Base-by-base conservation (phyloP, 108 stramenopile species). In the Skeletonema marinoi region DNA sequence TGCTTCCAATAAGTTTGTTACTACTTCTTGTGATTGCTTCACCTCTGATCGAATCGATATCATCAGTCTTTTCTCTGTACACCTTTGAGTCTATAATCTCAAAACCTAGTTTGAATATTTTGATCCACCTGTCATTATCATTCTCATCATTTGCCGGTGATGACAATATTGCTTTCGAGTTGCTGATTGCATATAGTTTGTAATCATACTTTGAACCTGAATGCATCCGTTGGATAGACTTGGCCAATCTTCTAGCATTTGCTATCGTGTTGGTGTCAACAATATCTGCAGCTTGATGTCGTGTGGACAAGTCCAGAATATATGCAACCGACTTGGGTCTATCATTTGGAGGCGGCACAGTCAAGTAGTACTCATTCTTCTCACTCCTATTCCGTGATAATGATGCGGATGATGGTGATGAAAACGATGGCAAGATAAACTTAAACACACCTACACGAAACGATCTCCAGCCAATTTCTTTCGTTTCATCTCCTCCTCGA, bases 361-460 rank as follows among this genome's bases (percentile, higher is more conserved):
- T 61, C 35, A 54, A 32, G 21, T 16, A 59, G 14, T 30, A 33
- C 0, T 39, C 21, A 30, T 39, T 59, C 9, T 21, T 35, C 19
- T 38, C 25, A 56, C n/a, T 56, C 2, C 4, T 56, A 6, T 17
- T 17, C 17, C 5, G n/a, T 3, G 16, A 14, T 36, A 25, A 30
- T 38, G 33, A 31, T 2, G 25, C 25, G 25, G 29, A 17, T n/a
- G 60, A 35, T 1, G 32, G 14, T 2, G 63, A 63, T 13, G 68
- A 70, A 77, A 70, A 77, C 14, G 68, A 70, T 11, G 76, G 76
- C 44, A 77, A 21, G 4, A 66, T 66, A 38, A 77, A 77, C 29
- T 77, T 69, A 51, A 77, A 77, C 48, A 77, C 25, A 11, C 76
- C 76, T 10, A 77, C 36, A 10, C 58, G 66, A 63, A 77, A 69